phyloP scores from a whole-genome alignment of 2,329 filamentous ascomycete genomes.

The Elsinoe perseae region DNA sequence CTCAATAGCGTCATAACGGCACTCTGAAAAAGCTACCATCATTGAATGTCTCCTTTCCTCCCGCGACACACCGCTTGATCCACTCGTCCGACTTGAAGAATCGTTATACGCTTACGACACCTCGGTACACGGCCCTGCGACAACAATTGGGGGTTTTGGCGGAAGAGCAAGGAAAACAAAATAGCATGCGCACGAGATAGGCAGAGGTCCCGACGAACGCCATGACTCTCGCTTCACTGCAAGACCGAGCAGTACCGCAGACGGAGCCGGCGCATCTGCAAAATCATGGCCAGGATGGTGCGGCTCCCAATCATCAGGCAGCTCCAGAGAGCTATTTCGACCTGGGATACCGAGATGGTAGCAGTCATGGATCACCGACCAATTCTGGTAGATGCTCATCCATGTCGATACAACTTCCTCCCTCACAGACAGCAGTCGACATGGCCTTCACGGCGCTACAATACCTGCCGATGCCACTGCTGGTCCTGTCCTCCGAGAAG shows the following conservation, averaged over 20 bases:
- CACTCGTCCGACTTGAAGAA: background rate
- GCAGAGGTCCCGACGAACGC: background rate
- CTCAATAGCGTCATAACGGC: background rate
- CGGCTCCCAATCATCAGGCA: background rate
- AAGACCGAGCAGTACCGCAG: background rate
- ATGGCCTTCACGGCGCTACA: slow-evolving; percentile 60
- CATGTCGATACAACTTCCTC: slow-evolving; percentile 30
- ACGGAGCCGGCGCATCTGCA: background rate
- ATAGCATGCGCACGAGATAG: background rate
- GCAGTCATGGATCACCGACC: slow-evolving; percentile 15
- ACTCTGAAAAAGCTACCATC: background rate
- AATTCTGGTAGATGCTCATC: slow-evolving; percentile 16
- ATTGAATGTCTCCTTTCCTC: background rate
- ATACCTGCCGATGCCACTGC: slow-evolving; percentile 63
- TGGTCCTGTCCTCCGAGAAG: slow-evolving; percentile 62
- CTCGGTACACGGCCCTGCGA: too few relatives aligned
- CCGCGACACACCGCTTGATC: background rate
- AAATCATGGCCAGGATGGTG: background rate
- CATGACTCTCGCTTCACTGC: background rate
- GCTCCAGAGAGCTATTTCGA: slow-evolving; percentile 18
- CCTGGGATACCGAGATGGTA: slow-evolving; percentile 17
- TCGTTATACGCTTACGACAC: too few relatives aligned
- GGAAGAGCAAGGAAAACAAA: background rate
- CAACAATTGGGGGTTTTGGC: too few relatives aligned
- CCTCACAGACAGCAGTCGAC: slow-evolving; percentile 25